These are phyloP conservation scores for Prunus davidiana DNA, from an alignment of 306 rosid species.

Conservation along the genomic window DNA sequence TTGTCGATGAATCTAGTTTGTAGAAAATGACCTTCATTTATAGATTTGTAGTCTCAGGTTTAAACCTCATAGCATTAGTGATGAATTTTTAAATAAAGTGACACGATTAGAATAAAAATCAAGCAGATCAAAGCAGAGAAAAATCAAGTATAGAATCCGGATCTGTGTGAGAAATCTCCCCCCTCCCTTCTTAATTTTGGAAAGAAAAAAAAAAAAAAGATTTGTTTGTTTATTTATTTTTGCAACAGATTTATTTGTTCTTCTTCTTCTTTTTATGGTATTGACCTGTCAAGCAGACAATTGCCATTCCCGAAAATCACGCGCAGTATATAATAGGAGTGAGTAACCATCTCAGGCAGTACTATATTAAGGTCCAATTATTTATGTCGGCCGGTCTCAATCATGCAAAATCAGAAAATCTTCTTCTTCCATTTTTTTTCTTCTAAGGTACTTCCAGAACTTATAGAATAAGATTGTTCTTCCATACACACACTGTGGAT, in stretches of 20 bases:
- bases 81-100: too few relatives aligned
- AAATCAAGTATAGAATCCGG: too few relatives aligned
- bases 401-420: background rate
- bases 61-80: rapidly evolving
- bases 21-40: too few relatives aligned
- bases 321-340: background rate
- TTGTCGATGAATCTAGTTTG: too few relatives aligned
- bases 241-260: background rate
- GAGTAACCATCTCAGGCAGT: background rate
- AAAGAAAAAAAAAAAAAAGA: too few relatives aligned
- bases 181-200: too few relatives aligned
- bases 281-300: slow-evolving; percentile 8
- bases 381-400: background rate
- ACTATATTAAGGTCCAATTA: too few relatives aligned
- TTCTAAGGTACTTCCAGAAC: background rate
- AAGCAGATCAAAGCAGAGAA: rapidly evolving
- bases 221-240: too few relatives aligned
- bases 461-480: background rate
- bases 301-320: slow-evolving; percentile 33
- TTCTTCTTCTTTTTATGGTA: background rate
- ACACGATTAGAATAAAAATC: too few relatives aligned
- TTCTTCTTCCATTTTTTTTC: background rate
- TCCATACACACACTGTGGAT: background rate
- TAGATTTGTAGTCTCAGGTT: rapidly evolving
- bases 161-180: too few relatives aligned